phyloP scores from a whole-genome alignment of 2,329 filamentous ascomycete species.

The Bipolaris zeicola region DNA sequence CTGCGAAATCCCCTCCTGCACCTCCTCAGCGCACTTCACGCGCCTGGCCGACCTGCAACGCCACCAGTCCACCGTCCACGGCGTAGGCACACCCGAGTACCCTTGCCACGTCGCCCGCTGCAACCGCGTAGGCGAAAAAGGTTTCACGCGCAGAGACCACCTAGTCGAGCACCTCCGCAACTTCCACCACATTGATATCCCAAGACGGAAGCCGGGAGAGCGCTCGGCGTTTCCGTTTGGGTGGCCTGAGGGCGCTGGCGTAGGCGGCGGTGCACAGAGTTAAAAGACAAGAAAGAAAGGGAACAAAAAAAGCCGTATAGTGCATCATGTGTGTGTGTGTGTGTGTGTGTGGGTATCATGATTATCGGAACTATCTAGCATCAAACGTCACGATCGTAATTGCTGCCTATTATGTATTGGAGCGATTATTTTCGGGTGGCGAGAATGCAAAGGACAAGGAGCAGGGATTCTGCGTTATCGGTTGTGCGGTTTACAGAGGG shows the following conservation, averaged over 20 bases:
- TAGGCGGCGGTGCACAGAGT: not conserved
- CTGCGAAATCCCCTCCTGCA: constrained; percentile 38
- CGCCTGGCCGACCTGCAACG: constrained; percentile 45
- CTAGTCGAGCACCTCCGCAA: constrained; percentile 62
- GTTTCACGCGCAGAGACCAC: constrained; percentile 64
- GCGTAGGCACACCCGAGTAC: constrained; percentile 36
- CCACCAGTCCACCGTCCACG: constrained; percentile 45
- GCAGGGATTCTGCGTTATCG: too few species aligned
- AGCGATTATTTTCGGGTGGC: too few species aligned
- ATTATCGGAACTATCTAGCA: too few species aligned
- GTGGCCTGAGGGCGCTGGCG: constrained; percentile 22
- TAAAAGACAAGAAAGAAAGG: too few species aligned
- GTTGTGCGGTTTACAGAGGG: too few species aligned
- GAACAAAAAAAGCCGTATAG: too few species aligned
- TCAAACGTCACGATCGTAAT: too few species aligned
- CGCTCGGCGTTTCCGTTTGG: constrained; percentile 39
- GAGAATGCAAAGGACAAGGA: too few species aligned
- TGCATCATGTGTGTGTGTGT: too few species aligned
- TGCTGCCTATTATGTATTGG: too few species aligned
- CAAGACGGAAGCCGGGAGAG: constrained; percentile 46
- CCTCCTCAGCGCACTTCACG: constrained; percentile 43
- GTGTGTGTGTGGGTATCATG: too few species aligned
- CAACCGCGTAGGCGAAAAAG: constrained; percentile 46
- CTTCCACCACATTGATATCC: constrained; percentile 58
- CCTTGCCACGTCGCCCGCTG: constrained; percentile 41